These are phyloP conservation scores for Oxytropis ochrocephala DNA, from an alignment of 306 rosid genomes.

Conservation along the genomic window DNA sequence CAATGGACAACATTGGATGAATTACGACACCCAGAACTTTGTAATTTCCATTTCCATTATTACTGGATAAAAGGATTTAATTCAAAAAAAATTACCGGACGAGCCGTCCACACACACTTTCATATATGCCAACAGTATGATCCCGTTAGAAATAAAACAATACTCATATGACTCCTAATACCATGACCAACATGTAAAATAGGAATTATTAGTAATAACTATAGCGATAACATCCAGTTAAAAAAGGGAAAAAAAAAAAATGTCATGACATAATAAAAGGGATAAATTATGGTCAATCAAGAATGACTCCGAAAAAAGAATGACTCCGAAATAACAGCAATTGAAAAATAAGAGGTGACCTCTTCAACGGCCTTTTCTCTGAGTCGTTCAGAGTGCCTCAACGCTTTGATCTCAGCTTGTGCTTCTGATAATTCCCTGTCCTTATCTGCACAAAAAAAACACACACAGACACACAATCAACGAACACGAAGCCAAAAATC, in stretches of 20 bases:
- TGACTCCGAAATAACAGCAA: background rate
- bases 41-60: background rate
- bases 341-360: slow-evolving; percentile 35
- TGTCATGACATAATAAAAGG: background rate
- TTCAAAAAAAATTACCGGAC: background rate
- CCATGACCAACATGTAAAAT: background rate
- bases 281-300: background rate
- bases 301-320: background rate
- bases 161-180: background rate
- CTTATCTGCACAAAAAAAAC: slow-evolving; percentile 57
- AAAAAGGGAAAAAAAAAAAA: too few species aligned
- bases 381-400: slow-evolving; percentile 78
- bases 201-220: background rate
- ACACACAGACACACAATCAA: background rate
- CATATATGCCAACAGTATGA: background rate
- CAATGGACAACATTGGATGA: background rate
- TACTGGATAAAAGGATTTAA: background rate
- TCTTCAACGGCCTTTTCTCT: slow-evolving; percentile 96
- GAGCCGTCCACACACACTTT: background rate
- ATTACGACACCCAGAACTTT: background rate
- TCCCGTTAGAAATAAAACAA: background rate
- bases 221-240: background rate
- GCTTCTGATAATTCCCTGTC: slow-evolving; percentile 91
- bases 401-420: slow-evolving; percentile 94
- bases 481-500: background rate